A percentile compares a stretch with the other conserved stretches of the same genome.
Conservation (phyloP, 2,329 filamentous ascomycete genomes). For the Stachybotrys chlorohalonatus region DNA sequence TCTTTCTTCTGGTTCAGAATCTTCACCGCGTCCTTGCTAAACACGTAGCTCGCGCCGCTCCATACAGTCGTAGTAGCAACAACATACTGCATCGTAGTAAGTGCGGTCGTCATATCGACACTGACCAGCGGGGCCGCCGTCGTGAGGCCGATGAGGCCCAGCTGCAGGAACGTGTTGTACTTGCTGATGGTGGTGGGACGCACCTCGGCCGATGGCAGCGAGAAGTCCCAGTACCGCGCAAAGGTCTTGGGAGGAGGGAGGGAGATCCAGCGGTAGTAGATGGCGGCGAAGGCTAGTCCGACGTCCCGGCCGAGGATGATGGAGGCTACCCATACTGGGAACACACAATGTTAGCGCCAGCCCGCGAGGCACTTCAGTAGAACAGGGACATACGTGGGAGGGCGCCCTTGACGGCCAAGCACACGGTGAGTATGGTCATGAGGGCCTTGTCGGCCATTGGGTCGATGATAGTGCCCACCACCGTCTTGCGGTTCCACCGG, state of each 20-base stretch:
- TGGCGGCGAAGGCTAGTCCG: constrained; percentile 71
- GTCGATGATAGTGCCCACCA: constrained; percentile 89
- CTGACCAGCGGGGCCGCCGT: constrained; percentile 70
- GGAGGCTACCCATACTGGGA: constrained; percentile 70
- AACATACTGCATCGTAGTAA: constrained; percentile 61
- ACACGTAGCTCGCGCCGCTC: constrained; percentile 89
- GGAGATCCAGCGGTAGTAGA: constrained; percentile 95
- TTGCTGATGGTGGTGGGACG: constrained; percentile 78
- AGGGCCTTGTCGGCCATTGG: constrained; percentile 95
- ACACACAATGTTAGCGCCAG: background rate
- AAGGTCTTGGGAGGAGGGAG: constrained; percentile 91
- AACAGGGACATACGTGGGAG: constrained; percentile 56
- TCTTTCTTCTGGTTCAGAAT: constrained; percentile 46
- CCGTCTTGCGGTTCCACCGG: constrained; percentile 78
- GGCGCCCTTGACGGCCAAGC: constrained; percentile 71
- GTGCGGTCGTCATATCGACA: constrained; percentile 42
- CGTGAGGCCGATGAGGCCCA: constrained; percentile 76
- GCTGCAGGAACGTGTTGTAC: constrained; percentile 87
- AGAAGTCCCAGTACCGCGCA: constrained; percentile 93
- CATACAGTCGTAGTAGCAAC: constrained; percentile 86
- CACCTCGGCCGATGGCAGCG: constrained; percentile 77
- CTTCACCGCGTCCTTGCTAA: constrained; percentile 82
- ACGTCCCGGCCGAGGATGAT: constrained; percentile 86
- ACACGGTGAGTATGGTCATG: constrained; percentile 88
- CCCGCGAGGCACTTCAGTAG: background rate